Evolutionary conservation across 2,329 filamentous ascomycete genomes (phyloP).

Genomic region (Hortaea sp.): DNA sequence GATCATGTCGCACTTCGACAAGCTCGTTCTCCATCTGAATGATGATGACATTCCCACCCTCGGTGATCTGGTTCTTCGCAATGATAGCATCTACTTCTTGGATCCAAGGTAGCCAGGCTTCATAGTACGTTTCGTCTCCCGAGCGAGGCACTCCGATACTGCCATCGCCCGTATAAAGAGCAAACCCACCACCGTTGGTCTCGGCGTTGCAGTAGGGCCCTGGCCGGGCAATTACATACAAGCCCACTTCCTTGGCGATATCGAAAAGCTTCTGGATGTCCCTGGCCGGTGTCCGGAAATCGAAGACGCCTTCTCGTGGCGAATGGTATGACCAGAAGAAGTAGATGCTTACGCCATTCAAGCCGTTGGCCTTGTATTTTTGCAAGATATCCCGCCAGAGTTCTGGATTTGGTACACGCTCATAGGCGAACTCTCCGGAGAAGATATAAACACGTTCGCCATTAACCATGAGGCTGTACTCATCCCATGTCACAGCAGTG

Average conservation of each 20-base stretch:
- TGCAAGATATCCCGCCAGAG: conserved; percentile 43
- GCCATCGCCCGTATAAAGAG: conserved; percentile 53
- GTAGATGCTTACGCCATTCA: conserved; percentile 14
- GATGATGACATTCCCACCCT: conserved; percentile 46
- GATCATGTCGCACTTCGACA: conserved; percentile 28
- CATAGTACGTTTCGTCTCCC: conserved; percentile 38
- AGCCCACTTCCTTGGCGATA: conserved; percentile 40
- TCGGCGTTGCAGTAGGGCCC: conserved; percentile 57
- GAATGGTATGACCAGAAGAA: conserved; percentile 22
- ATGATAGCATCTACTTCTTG: conserved; percentile 40
- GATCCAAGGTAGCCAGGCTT: conserved; percentile 39
- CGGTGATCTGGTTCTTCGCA: conserved; percentile 45
- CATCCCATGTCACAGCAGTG: conserved; percentile 43
- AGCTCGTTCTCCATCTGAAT: conserved; percentile 52
- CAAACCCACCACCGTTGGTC: conserved; percentile 50
- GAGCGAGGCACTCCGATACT: conserved; percentile 46
- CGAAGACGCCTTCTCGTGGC: conserved; percentile 18
- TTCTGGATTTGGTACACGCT: conserved; percentile 40
- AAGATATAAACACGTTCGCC: conserved; percentile 43
- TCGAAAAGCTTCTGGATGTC: conserved; percentile 29
- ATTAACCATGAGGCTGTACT: conserved; percentile 44
- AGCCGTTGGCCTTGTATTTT: conserved; percentile 34
- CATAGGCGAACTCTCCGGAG: conserved; percentile 46
- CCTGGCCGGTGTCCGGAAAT: conserved; percentile 44
- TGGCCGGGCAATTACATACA: conserved; percentile 46